These are phyloP conservation scores for Colletotrichum spaethianum DNA, from an alignment of 2,329 filamentous ascomycete genomes.

Conservation along the genomic window DNA sequence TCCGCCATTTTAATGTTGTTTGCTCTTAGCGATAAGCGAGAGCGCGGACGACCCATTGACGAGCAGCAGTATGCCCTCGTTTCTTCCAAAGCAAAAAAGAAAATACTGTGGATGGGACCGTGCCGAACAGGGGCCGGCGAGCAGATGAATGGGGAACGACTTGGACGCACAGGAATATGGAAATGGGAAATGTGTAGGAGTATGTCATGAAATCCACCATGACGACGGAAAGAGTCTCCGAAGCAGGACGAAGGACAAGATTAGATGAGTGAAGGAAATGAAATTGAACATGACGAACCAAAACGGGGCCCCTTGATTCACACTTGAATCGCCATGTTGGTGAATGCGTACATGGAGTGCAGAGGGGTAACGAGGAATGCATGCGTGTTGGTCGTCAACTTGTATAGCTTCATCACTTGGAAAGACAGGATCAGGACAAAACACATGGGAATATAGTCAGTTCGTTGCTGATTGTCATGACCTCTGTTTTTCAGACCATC, in stretches of 20 bases:
- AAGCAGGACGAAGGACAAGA: slow-evolving; percentile 8
- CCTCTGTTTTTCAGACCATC: no score
- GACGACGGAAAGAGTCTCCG: neutral
- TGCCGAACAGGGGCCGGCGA: neutral
- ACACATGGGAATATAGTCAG: neutral
- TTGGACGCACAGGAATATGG: slow-evolving; percentile 11
- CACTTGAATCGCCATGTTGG: neutral
- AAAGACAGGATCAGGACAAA: no score
- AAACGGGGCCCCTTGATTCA: neutral
- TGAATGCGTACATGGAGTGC: neutral
- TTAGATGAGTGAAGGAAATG: slow-evolving; percentile 35
- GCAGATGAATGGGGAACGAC: slow-evolving; percentile 13
- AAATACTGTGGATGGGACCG: no score
- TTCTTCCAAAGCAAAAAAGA: neutral
- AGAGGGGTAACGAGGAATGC: neutral
- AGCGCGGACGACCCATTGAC: slow-evolving; percentile 25
- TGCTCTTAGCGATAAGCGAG: slow-evolving; percentile 23
- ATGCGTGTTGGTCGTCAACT: no score
- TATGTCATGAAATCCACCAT: slow-evolving; percentile 26
- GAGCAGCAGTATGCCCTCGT: slow-evolving; percentile 4
- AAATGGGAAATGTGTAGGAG: slow-evolving; percentile 36
- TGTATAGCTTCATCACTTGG: neutral
- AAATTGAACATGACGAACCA: slow-evolving; percentile 34
- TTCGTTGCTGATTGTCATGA: slow-evolving; percentile 8
- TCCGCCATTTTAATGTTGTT: slow-evolving; percentile 38